Base-by-base conservation (phyloP, 2,329 filamentous ascomycete species). In the Arachnopeziza araneosa region DNA sequence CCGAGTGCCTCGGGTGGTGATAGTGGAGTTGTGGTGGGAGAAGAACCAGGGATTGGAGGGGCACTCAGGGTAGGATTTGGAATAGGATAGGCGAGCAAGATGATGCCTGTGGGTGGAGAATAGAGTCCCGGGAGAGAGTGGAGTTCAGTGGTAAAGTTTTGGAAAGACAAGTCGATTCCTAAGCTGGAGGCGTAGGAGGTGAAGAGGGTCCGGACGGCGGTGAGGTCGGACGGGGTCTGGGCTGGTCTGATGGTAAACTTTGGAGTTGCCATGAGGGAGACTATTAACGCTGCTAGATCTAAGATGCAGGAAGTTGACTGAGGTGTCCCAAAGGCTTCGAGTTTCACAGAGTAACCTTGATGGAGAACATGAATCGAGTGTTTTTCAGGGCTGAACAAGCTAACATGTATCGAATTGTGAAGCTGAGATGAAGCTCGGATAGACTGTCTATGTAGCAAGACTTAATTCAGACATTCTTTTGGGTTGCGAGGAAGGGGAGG, bases 181-280 rank as follows among this genome's bases (percentile, higher is more conserved):
- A 86, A 73, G 1, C 77, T 76, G 55, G 68, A 55, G 2, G 74
- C 73, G 61, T 80, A 80, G 8, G 72, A 69, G 17, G 68, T 72
- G 65, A 80, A 78, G 32, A 80, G 70, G 66, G 74, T 58, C 57
- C 73, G 65, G 69, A 81, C 74, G 21, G 70, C 71, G 23, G 68
- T 56, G 24, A 78, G 66, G 60, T 84, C 80, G 50, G 70, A 57
- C 23, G 75, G 69, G 23, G 76, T 77, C 24, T 66, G 63, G 6
- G 78, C 80, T 12, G 68, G 66, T 24, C 62, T 62, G 57, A 79
- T 76, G 17, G 58, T 67, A 62, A 70, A 64, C 50, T 52, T 58
- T 23, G 57, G 22, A 5, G 5, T 17, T 3, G 36, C 17, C 36
- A 44, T 44, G 5, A 19, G 6, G 9, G 36, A 44, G 10, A 9